phyloP scores from a whole-genome alignment of 768 basidiomycete species.

The Suillus spraguei region DNA sequence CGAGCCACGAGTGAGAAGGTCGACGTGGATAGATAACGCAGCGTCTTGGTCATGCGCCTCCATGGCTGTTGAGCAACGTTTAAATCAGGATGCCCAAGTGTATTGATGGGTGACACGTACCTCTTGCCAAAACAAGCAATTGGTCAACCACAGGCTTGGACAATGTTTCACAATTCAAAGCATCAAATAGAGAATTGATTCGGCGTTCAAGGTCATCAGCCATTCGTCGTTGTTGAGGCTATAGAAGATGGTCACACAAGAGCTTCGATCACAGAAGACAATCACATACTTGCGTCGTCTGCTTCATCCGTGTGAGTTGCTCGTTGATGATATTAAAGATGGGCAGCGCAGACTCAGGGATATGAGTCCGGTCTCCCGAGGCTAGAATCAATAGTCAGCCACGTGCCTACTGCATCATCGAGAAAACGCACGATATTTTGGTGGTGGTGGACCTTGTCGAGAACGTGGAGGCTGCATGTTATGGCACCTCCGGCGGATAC shows the following conservation, averaged over 20 bases:
- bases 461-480: constrained; percentile 34
- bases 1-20: constrained; percentile 78
- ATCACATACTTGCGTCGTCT: constrained; percentile 69
- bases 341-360: constrained; percentile 67
- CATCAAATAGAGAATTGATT: constrained; percentile 85
- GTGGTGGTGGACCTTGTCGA: constrained; percentile 42
- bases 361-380: constrained; percentile 90
- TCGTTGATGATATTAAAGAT: constrained; percentile 67
- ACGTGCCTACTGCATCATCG: constrained; percentile 2
- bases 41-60: constrained; percentile 72
- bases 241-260: constrained; percentile 7
- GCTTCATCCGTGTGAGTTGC: constrained; percentile 68
- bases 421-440: constrained; percentile 61
- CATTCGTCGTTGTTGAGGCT: constrained; percentile 84
- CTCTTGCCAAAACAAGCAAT: constrained; percentile 69
- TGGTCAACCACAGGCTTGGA: constrained; percentile 72
- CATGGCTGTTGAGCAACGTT: constrained; percentile 60
- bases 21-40: constrained; percentile 84
- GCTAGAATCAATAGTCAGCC: constrained; percentile 47
- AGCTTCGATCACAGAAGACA: background rate
- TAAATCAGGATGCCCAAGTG: background rate
- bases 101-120: constrained; percentile 42
- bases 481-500: constrained; percentile 28
- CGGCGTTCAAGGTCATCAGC: constrained; percentile 87
- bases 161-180: constrained; percentile 87